phyloP scores from a whole-genome alignment of 108 stramenopile species.

The Cylindrotheca closterium region DNA sequence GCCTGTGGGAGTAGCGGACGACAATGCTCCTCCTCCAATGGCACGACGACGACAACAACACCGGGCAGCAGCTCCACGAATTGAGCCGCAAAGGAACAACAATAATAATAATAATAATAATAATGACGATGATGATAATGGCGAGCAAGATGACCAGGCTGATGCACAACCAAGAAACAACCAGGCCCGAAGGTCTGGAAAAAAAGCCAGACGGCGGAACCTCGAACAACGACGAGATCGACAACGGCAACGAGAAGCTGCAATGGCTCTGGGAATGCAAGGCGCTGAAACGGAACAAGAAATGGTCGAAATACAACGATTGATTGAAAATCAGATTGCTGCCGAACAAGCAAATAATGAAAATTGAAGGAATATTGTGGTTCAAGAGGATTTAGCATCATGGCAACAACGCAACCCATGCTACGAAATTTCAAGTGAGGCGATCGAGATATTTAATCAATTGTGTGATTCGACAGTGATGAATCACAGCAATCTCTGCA shows the following conservation, averaged over 20 bases:
- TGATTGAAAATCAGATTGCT: constrained; percentile 53
- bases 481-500: background rate
- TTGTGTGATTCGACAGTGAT: too few species aligned
- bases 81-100: background rate
- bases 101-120: constrained; percentile 5
- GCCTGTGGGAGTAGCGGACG: background rate
- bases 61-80: background rate
- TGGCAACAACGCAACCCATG: too few species aligned
- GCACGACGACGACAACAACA: constrained; percentile 12
- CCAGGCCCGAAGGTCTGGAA: constrained; percentile 62
- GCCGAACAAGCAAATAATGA: too few species aligned
- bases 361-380: too few species aligned
- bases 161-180: constrained; percentile 24
- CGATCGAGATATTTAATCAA: too few species aligned
- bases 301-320: constrained; percentile 39
- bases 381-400: too few species aligned
- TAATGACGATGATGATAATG: constrained; percentile 27
- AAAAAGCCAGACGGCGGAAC: constrained; percentile 62
- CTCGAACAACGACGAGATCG: constrained; percentile 67
- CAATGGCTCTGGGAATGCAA: constrained; percentile 69
- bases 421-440: too few species aligned
- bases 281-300: constrained; percentile 32
- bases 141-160: constrained; percentile 12
- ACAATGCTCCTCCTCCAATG: background rate
- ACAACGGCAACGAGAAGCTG: constrained; percentile 70